Percentiles rank a stretch among this genome's conserved stretches.
Conservation (phyloP, 169 alveolate genomes). For the Eimeria zaria region DNA sequence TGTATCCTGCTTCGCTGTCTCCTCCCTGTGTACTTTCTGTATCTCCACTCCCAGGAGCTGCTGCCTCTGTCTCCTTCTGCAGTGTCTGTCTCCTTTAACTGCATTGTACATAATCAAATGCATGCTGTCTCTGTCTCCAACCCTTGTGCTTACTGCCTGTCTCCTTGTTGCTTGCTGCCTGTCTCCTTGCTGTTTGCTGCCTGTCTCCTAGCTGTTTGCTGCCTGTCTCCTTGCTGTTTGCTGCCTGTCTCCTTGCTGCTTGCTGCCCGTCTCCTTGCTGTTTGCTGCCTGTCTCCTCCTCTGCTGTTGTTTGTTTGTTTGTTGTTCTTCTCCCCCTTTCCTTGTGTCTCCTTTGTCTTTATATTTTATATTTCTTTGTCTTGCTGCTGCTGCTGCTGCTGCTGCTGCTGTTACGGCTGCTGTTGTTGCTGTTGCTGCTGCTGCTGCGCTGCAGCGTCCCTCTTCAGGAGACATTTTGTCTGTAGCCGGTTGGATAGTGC, state of each 20-base stretch:
- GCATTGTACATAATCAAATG: too few relatives aligned
- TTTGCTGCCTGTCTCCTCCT: not conserved
- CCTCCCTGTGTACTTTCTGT: too few relatives aligned
- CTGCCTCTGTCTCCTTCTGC: too few relatives aligned
- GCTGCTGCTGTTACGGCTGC: not conserved
- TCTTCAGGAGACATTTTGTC: constrained; percentile 76
- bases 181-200: not conserved
- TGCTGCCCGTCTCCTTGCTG: too few relatives aligned
- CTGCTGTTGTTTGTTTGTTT: not conserved
- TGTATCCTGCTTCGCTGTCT: too few relatives aligned
- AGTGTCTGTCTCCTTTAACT: too few relatives aligned
- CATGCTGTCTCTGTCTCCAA: too few relatives aligned
- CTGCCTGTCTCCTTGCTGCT: too few relatives aligned
- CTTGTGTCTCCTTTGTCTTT: not conserved
- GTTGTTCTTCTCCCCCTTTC: not conserved
- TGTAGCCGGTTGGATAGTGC: constrained; percentile 59
- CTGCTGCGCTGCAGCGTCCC: constrained; percentile 65
- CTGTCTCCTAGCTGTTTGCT: not conserved
- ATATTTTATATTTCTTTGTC: not conserved
- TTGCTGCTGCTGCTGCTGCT: not conserved
- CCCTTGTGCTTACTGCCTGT: too few relatives aligned
- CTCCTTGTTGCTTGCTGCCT: not conserved
- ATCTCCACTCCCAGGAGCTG: too few relatives aligned
- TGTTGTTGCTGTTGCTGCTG: constrained; percentile 20
- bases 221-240: too few relatives aligned